Evolutionary conservation across 1,284 basidiomycete species (phyloP).

Genomic region (Wolfiporia cocos): DNA sequence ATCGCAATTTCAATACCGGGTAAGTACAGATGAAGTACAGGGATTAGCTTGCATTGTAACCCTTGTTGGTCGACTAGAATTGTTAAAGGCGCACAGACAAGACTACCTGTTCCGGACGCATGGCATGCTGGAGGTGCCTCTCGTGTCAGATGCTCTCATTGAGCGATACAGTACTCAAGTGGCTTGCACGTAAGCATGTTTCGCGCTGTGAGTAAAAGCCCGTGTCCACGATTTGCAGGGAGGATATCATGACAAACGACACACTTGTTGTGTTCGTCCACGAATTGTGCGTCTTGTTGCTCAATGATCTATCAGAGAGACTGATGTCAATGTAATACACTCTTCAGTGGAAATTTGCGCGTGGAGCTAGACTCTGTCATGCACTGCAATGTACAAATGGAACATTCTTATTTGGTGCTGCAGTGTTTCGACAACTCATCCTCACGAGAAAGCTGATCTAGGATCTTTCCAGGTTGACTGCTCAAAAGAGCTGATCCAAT

Average conservation of each 20-base stretch:
- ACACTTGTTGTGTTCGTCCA: slow-evolving; percentile 82
- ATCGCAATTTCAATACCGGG: slow-evolving; percentile 64
- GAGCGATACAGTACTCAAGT: slow-evolving; percentile 74
- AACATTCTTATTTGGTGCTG: slow-evolving; percentile 76
- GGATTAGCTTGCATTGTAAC: neutral
- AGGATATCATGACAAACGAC: slow-evolving; percentile 61
- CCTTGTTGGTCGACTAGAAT: slow-evolving; percentile 35
- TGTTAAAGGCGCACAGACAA: slow-evolving; percentile 82
- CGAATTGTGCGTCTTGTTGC: slow-evolving; percentile 67
- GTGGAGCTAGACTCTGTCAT: slow-evolving; percentile 69
- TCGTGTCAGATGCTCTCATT: slow-evolving; percentile 61
- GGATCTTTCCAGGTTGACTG: slow-evolving; percentile 67
- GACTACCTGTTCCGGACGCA: slow-evolving; percentile 70
- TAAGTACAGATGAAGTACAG: slow-evolving; percentile 17
- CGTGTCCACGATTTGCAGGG: slow-evolving; percentile 30
- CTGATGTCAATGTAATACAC: neutral
- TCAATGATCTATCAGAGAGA: neutral
- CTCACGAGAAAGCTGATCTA: neutral
- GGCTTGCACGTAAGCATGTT: slow-evolving; percentile 69
- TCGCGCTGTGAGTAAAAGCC: neutral
- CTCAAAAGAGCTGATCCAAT: slow-evolving; percentile 73
- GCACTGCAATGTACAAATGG: slow-evolving; percentile 70
- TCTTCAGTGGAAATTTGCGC: slow-evolving; percentile 76
- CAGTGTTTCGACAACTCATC: neutral
- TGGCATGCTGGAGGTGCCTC: slow-evolving; percentile 75